These are phyloP conservation scores for Pleomassaria siparia DNA, from an alignment of 2,329 filamentous ascomycete species.

Conservation along the genomic window DNA sequence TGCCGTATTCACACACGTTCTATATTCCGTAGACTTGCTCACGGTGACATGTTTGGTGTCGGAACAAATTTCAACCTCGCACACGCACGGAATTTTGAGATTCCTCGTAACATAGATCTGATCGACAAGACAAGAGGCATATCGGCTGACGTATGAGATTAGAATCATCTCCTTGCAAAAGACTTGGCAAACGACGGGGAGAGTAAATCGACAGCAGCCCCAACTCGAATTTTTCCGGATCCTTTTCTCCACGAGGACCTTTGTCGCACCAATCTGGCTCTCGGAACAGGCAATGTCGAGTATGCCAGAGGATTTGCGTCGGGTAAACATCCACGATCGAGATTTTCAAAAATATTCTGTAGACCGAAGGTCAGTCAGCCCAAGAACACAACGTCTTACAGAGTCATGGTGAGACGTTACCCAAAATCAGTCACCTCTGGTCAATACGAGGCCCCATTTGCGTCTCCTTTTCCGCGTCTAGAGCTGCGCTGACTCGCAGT, in stretches of 20 bases:
- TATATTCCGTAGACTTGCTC: constrained; percentile 4
- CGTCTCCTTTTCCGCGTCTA: too few species aligned
- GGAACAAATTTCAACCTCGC: neutral
- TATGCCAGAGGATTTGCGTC: constrained; percentile 14
- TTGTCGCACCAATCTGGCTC: neutral
- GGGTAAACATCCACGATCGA: constrained; percentile 39
- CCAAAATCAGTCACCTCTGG: too few species aligned
- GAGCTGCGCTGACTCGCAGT: too few species aligned
- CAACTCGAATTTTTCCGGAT: neutral
- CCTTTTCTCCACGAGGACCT: neutral
- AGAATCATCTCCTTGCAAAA: neutral
- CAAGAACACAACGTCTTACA: too few species aligned
- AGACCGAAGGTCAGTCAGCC: too few species aligned
- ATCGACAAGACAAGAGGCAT: neutral
- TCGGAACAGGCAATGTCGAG: constrained; percentile 5
- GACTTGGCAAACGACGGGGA: neutral
- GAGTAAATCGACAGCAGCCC: neutral
- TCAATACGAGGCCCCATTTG: too few species aligned
- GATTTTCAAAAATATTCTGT: constrained; percentile 43
- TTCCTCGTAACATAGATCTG: neutral
- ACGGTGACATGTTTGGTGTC: constrained; percentile 2
- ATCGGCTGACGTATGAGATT: constrained; percentile 1
- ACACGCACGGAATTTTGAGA: neutral
- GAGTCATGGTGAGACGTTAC: too few species aligned
- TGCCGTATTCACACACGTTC: constrained; percentile 13